Percentiles rank a stretch among this genome's conserved stretches.
These are phyloP conservation scores for Nothophoma quercina DNA, from an alignment of 2,329 filamentous ascomycete genomes.

Conservation along the genomic window DNA sequence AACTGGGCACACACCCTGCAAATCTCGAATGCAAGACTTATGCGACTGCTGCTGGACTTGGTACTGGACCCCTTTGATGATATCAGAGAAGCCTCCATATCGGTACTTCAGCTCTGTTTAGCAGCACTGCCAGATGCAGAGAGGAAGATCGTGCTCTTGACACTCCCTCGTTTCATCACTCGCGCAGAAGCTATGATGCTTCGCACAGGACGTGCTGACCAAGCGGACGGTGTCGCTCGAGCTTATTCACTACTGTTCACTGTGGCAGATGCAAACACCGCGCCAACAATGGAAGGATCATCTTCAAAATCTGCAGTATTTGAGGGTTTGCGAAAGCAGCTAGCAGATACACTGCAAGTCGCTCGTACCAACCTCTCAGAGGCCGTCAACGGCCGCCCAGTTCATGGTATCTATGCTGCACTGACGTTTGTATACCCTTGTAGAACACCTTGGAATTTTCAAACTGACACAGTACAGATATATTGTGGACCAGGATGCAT, in stretches of 20 bases:
- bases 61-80: constrained; percentile 93
- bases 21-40: constrained; percentile 55
- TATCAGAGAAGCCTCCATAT: constrained; percentile 68
- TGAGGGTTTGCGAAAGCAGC: constrained; percentile 62
- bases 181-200: constrained; percentile 65
- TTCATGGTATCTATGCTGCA: constrained; percentile 55
- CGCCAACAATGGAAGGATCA: constrained; percentile 20
- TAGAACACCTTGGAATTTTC: neutral
- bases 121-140: constrained; percentile 27
- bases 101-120: constrained; percentile 52
- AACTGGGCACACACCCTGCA: constrained; percentile 60
- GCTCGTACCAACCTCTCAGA: constrained; percentile 70
- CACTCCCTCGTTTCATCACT: constrained; percentile 36
- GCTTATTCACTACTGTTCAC: constrained; percentile 77
- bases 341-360: constrained; percentile 71
- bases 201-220: constrained; percentile 82
- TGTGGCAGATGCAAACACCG: constrained; percentile 21
- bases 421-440: constrained; percentile 33
- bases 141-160: constrained; percentile 18
- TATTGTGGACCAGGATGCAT: constrained; percentile 55
- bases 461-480: constrained; percentile 47
- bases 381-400: constrained; percentile 60
- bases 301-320: constrained; percentile 59
- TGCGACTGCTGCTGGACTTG: constrained; percentile 76
- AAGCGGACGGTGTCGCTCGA: constrained; percentile 88